phyloP scores from a whole-genome alignment of 2,329 filamentous ascomycete species.

The Aspergillus brasiliensis region DNA sequence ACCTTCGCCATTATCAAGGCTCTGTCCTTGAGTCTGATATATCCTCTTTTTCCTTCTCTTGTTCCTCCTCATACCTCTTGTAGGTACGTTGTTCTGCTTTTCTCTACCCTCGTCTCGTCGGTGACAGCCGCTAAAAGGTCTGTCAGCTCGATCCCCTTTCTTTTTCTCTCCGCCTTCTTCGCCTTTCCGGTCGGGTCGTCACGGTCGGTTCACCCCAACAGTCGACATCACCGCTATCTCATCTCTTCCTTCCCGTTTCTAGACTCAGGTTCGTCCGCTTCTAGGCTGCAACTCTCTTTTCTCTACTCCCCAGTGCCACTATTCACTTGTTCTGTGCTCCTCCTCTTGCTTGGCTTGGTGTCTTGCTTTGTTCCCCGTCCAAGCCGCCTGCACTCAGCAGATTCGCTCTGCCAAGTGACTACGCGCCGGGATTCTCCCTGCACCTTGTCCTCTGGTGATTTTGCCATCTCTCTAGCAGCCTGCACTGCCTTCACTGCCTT shows the following conservation, averaged over 20 bases:
- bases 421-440: neutral
- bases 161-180: slow-evolving; percentile 26
- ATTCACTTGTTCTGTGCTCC: neutral
- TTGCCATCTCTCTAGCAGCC: neutral
- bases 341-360: slow-evolving; percentile 3
- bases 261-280: slow-evolving; percentile 18
- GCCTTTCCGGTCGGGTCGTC: slow-evolving; percentile 21
- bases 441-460: neutral
- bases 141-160: slow-evolving; percentile 21
- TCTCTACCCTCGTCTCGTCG: slow-evolving; percentile 1
- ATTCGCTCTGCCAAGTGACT: slow-evolving; percentile 1
- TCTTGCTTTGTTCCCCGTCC: neutral
- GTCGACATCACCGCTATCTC: slow-evolving; percentile 28
- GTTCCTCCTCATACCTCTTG: slow-evolving; percentile 7
- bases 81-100: slow-evolving; percentile 9
- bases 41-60: slow-evolving; percentile 11
- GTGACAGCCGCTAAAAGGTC: slow-evolving; percentile 16
- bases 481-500: neutral
- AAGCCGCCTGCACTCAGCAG: neutral
- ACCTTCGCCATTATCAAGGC: slow-evolving; percentile 24
- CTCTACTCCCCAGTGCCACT: neutral
- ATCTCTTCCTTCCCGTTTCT: slow-evolving; percentile 14
- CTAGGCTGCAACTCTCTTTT: neutral
- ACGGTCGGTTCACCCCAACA: slow-evolving; percentile 19
- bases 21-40: slow-evolving; percentile 20